These are phyloP conservation scores for Haplosporangium sp. DNA, from an alignment of 371 early-diverging fungal genomes.

Conservation along the genomic window DNA sequence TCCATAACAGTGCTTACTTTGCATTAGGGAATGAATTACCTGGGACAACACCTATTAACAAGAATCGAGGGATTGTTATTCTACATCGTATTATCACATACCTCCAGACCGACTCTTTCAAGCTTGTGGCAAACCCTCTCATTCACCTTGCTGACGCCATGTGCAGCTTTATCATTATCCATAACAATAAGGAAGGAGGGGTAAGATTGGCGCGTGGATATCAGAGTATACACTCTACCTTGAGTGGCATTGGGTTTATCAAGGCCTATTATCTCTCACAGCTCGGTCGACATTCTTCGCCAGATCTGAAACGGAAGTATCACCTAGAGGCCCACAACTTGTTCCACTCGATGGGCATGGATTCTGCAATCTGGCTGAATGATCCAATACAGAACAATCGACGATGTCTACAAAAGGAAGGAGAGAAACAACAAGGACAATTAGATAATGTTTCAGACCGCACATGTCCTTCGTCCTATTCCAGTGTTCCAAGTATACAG, in stretches of 20 bases:
- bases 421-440: background rate
- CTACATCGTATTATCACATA: slow-evolving; percentile 12
- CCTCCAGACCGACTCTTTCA: slow-evolving; percentile 18
- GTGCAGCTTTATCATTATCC: slow-evolving; percentile 11
- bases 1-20: slow-evolving; percentile 12
- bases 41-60: background rate
- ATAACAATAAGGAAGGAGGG: slow-evolving; percentile 20
- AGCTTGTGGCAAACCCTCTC: slow-evolving; percentile 10
- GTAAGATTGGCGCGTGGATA: slow-evolving; percentile 27
- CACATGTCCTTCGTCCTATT: background rate
- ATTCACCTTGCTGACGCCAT: slow-evolving; percentile 26
- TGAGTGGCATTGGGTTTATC: slow-evolving; percentile 35
- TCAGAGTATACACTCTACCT: background rate
- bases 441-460: background rate
- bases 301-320: slow-evolving; percentile 9
- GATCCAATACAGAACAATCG: slow-evolving; percentile 18
- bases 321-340: slow-evolving; percentile 24
- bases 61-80: background rate
- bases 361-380: slow-evolving; percentile 30
- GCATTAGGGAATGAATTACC: background rate
- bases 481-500: background rate
- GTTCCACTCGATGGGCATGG: slow-evolving; percentile 31
- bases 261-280: slow-evolving; percentile 37
- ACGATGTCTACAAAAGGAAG: slow-evolving; percentile 1
- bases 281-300: slow-evolving; percentile 24